phyloP scores from a whole-genome alignment of 1,284 basidiomycete genomes.

The Malassezia japonica region DNA sequence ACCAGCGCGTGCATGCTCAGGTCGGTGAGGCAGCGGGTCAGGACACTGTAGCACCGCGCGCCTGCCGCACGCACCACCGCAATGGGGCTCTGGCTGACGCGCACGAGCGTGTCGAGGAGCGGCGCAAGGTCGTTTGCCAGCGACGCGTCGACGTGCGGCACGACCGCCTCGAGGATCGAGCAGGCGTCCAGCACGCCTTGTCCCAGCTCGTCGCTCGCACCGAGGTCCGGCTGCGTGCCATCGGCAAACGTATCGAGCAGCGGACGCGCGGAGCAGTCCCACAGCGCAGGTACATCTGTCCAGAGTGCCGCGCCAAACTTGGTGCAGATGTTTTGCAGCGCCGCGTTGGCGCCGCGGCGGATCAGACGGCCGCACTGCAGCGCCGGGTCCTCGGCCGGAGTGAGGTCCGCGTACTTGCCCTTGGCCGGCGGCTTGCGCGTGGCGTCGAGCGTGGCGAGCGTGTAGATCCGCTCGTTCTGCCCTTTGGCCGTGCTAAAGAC shows the following conservation, averaged over 20 bases:
- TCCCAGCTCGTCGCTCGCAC: slow-evolving; percentile 51
- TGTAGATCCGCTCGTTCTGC: slow-evolving; percentile 64
- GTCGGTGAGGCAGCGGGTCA: slow-evolving; percentile 74
- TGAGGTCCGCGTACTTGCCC: slow-evolving; percentile 7
- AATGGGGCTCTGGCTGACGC: slow-evolving; percentile 70
- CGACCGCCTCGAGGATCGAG: slow-evolving; percentile 74
- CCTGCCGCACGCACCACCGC: slow-evolving; percentile 81
- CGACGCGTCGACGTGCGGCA: slow-evolving; percentile 63
- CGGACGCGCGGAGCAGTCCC: slow-evolving; percentile 79
- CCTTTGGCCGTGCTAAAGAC: slow-evolving; percentile 66
- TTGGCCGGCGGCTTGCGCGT: slow-evolving; percentile 15
- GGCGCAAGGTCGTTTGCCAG: slow-evolving; percentile 63
- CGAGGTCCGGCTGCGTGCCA: slow-evolving; percentile 46
- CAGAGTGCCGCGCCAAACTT: slow-evolving; percentile 69
- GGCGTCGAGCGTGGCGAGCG: slow-evolving; percentile 53
- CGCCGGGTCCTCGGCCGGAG: slow-evolving; percentile 38
- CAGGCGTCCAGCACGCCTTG: slow-evolving; percentile 89
- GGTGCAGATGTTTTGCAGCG: slow-evolving; percentile 67
- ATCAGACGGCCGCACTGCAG: slow-evolving; percentile 51
- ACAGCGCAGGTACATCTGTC: slow-evolving; percentile 74
- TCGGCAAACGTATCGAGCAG: slow-evolving; percentile 64
- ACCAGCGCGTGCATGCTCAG: slow-evolving; percentile 82
- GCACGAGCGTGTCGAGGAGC: slow-evolving; percentile 66
- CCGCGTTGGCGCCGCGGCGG: slow-evolving; percentile 70
- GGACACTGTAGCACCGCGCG: slow-evolving; percentile 72